Percentiles rank a stretch among this genome's conserved stretches.
These are phyloP conservation scores for Amanita subjunquillea DNA, from an alignment of 768 basidiomycete genomes.

Conservation along the genomic window DNA sequence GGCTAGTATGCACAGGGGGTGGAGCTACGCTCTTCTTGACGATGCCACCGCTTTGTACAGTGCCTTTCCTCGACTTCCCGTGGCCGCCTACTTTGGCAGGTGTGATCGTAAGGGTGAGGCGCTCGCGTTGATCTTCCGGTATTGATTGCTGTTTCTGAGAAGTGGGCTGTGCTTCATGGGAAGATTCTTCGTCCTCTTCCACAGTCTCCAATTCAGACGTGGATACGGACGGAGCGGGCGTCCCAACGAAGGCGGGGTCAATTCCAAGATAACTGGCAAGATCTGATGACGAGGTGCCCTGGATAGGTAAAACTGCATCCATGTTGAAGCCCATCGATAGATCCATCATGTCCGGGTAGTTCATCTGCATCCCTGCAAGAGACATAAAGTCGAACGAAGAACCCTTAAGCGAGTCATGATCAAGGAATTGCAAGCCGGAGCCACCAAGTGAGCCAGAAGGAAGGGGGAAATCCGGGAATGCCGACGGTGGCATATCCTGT, in stretches of 20 bases:
- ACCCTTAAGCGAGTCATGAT: slow-evolving; percentile 31
- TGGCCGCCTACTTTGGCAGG: slow-evolving; percentile 51
- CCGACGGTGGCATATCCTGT: slow-evolving; percentile 20
- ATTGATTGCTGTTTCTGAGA: slow-evolving; percentile 10
- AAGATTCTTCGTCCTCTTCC: slow-evolving; percentile 2
- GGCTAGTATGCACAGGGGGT: slow-evolving; percentile 7
- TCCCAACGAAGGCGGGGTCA: slow-evolving; percentile 6
- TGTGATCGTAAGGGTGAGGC: slow-evolving; percentile 34
- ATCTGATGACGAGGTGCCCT: neutral
- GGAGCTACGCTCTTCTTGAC: slow-evolving; percentile 40
- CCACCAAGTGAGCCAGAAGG: neutral
- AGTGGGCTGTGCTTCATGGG: neutral
- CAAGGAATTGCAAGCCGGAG: slow-evolving; percentile 27
- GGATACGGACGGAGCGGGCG: slow-evolving; percentile 26
- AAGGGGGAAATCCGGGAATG: slow-evolving; percentile 28
- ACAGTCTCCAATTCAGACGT: slow-evolving; percentile 19
- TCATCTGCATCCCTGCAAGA: slow-evolving; percentile 3
- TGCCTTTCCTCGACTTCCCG: slow-evolving; percentile 52
- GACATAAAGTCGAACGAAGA: slow-evolving; percentile 10
- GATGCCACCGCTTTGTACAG: slow-evolving; percentile 66
- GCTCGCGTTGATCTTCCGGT: slow-evolving; percentile 17
- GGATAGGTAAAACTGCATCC: neutral
- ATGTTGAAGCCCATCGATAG: slow-evolving; percentile 2
- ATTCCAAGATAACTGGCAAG: neutral
- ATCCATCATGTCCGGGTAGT: slow-evolving; percentile 5